Evolutionary conservation across 1,284 basidiomycete genomes (phyloP), one percentile per base, ranked within the genome.

Genomic region (Retiboletus fuscus): DNA sequence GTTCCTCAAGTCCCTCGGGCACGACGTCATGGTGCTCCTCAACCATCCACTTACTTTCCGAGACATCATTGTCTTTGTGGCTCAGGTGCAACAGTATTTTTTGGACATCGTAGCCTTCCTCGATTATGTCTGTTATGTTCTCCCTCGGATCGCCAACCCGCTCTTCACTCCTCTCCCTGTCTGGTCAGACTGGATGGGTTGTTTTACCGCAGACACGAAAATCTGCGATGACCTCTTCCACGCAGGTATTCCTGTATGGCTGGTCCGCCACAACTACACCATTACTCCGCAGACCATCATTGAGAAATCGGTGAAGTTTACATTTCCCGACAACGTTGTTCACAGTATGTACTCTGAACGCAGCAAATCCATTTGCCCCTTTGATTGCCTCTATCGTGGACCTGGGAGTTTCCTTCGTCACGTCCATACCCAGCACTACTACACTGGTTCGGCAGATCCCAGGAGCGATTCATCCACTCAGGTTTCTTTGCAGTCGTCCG

Each of bases 241-340:
- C 1, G 43, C 30, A 0, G 69, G 70, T 24, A 61, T 72, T 16
- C 64, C 47, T 3, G 69, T 72, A 6, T 72, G 70, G 71, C 34
- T 67, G 3, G 18, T 64, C 18, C 5, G 49, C 20, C 12, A 0
- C 28, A 2, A 18, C 5, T 16, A 13, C 49, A 64, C 61, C 2
- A 67, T 72, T 15, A 72, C 61, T 1, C 2, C 16, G 1, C 4
- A 6, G 0, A 72, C 63, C 0, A 72, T 11, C 16, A 65, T 72
- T 5, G 22, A 67, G 51, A 62, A 28, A 11, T 18, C 13, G 0
- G 16, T 71, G 51, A 57, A 20, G 3, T 69, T 57, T 5, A 68
- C 55, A 1, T 64, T 63, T n/a, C 68, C 66, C 0, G 51, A 75
- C 24, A 2, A 64, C 2, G 69, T 75, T 6, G 55, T 66, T 24